Evolutionary conservation across 2,329 filamentous ascomycete species (phyloP).

Genomic region (Phaeosphaeria sp.): DNA sequence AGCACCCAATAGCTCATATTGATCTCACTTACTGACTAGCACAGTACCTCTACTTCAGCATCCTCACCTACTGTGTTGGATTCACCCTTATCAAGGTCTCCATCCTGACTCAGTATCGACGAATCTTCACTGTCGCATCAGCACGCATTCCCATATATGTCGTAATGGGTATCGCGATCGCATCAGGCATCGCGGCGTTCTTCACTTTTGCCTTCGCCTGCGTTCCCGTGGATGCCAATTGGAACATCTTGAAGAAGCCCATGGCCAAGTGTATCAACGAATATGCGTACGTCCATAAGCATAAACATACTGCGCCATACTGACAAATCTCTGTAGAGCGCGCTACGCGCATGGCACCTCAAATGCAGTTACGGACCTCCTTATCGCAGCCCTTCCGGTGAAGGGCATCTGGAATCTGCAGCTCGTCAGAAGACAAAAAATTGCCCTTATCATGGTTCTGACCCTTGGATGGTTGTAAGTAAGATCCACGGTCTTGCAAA

Average conservation of each 20-base stretch:
- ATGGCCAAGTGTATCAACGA: background rate
- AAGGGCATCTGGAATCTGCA: background rate
- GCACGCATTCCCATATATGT: background rate
- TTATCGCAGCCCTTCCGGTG: background rate
- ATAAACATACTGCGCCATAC: background rate
- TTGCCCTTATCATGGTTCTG: background rate
- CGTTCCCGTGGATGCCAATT: background rate
- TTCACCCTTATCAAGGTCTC: background rate
- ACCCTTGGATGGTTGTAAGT: background rate
- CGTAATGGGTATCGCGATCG: background rate
- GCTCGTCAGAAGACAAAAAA: background rate
- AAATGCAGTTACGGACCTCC: background rate
- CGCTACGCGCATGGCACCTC: background rate
- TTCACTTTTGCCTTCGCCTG: background rate
- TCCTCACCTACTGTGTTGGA: background rate
- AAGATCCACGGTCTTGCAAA: background rate
- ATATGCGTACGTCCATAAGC: background rate
- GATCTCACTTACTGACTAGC: background rate
- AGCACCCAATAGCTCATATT: background rate
- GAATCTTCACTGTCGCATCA: background rate
- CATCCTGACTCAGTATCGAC: background rate
- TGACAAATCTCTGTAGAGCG: background rate
- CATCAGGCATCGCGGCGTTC: background rate
- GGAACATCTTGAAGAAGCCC: background rate
- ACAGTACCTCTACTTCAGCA: background rate